Conservation (phyloP, 352 stramenopile species). For the Pythium monospermum region DNA sequence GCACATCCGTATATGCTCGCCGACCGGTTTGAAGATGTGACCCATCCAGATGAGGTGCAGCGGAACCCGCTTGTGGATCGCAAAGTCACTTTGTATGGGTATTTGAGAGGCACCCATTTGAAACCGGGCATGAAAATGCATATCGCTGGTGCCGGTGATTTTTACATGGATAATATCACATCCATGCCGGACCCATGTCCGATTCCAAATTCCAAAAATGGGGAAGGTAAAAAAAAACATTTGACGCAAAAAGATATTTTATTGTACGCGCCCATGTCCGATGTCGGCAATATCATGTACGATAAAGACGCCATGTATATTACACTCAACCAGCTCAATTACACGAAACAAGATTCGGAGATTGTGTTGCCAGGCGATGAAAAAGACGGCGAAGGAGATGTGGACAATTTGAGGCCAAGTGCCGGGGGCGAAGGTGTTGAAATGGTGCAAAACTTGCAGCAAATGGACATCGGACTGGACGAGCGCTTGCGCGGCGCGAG, state of each 20-base stretch:
- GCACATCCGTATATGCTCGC: constrained; percentile 99
- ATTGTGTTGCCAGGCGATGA: constrained; percentile 46
- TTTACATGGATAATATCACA: constrained; percentile 93
- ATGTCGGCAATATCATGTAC: constrained; percentile 97
- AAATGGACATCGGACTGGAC: constrained; percentile 88
- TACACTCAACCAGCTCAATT: constrained; percentile 92
- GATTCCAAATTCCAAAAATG: constrained; percentile 68
- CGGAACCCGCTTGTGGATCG: constrained; percentile 91
- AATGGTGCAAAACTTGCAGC: constrained; percentile 95
- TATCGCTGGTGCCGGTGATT: constrained; percentile 98
- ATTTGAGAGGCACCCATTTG: constrained; percentile 97
- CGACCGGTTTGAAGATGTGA: constrained; percentile 98
- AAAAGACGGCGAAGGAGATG: constrained; percentile 42
- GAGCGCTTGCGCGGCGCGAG: constrained; percentile 92
- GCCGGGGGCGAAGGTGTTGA: constrained; percentile 83
- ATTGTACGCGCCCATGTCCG: constrained; percentile 82
- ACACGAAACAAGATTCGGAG: constrained; percentile 91
- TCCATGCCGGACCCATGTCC: constrained; percentile 96
- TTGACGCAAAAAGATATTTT: constrained; percentile 64
- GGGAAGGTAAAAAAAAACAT: constrained; percentile 80
- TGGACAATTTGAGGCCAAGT: constrained; percentile 25
- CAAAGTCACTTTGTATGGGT: constrained; percentile 97
- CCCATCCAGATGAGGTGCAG: constrained; percentile 91
- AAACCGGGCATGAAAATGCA: constrained; percentile 97
- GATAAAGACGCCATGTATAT: constrained; percentile 99